A percentile compares a stretch with the other conserved stretches of the same genome.
Conservation (phyloP, 1,284 basidiomycete genomes). For the Leccinum griseonigrum region DNA sequence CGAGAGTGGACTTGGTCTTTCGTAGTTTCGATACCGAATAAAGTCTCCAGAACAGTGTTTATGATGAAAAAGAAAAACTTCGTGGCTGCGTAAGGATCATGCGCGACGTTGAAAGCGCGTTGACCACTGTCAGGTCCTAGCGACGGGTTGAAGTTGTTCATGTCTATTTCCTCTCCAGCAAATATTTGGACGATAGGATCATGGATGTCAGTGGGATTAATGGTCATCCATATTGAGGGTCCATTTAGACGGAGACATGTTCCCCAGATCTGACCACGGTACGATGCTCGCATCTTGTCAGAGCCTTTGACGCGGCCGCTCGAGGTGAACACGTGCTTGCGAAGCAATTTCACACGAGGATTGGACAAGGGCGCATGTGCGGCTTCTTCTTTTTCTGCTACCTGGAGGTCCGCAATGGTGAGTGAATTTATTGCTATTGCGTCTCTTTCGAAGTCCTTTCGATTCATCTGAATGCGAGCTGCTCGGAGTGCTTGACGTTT, state of each 20-base stretch:
- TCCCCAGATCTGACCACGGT: conserved; percentile 15
- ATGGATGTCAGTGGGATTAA: conserved; percentile 34
- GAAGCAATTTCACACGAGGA: conserved; percentile 4
- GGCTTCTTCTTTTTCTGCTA: conserved; percentile 19
- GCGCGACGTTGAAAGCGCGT: conserved; percentile 27
- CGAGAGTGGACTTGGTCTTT: conserved; percentile 16
- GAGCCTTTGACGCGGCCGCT: conserved; percentile 12
- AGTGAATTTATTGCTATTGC: conserved; percentile 5
- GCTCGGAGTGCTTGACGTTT: conserved; percentile 14
- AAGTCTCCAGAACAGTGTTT: conserved; percentile 16
- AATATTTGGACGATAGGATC: conserved; percentile 37
- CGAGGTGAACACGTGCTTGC: conserved; percentile 9
- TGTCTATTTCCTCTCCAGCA: conserved; percentile 34
- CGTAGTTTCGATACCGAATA: conserved; percentile 23
- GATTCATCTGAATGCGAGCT: conserved; percentile 16
- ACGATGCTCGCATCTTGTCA: neutral
- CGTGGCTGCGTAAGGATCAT: conserved; percentile 33
- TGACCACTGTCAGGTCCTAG: conserved; percentile 18
- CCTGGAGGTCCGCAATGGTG: conserved; percentile 11
- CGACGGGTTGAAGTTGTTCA: conserved; percentile 26
- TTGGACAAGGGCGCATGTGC: conserved; percentile 7
- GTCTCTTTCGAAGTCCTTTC: conserved; percentile 17
- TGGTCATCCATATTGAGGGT: conserved; percentile 14
- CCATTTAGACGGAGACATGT: neutral
- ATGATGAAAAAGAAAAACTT: conserved; percentile 35